These are phyloP conservation scores for Linnemannia hyalina DNA, from an alignment of 192 early-diverging fungal genomes.

Conservation along the genomic window DNA sequence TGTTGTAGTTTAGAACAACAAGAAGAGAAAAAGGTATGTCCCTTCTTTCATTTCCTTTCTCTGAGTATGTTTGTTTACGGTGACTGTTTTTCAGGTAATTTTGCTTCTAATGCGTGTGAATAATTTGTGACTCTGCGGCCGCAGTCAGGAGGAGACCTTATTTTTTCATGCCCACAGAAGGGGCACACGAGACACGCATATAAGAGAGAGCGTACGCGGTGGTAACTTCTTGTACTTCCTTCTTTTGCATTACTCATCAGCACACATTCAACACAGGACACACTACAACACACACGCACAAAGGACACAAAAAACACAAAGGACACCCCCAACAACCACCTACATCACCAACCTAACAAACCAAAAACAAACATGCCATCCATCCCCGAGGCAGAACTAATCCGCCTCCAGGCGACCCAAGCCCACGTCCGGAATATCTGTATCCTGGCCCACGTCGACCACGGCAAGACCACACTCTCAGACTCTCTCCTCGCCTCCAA, in stretches of 20 bases:
- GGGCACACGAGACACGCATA: not conserved
- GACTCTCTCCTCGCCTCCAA: slow-evolving; percentile 97
- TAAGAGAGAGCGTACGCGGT: not conserved
- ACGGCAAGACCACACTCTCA: slow-evolving; percentile 98
- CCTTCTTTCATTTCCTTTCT: too few species aligned
- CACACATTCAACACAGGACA: not conserved
- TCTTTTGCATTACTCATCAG: not conserved
- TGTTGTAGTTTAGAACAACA: not conserved
- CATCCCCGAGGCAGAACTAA: slow-evolving; percentile 73
- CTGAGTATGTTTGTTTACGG: not conserved
- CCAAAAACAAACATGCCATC: slow-evolving; percentile 60
- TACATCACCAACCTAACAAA: not conserved
- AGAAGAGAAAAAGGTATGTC: not conserved
- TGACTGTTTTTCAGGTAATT: not conserved
- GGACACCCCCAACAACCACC: not conserved
- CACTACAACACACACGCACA: not conserved
- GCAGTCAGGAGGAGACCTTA: slow-evolving; percentile 5
- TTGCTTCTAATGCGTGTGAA: too few species aligned
- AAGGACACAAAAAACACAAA: not conserved
- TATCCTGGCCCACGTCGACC: slow-evolving; percentile 98
- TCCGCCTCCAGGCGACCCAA: slow-evolving; percentile 76
- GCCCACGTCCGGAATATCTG: slow-evolving; percentile 94
- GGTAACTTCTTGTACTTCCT: not conserved
- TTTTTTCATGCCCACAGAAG: not conserved
- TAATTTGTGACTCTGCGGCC: slow-evolving; percentile 7